Conservation (phyloP, 306 rosid genomes). For the Rosa persica region DNA sequence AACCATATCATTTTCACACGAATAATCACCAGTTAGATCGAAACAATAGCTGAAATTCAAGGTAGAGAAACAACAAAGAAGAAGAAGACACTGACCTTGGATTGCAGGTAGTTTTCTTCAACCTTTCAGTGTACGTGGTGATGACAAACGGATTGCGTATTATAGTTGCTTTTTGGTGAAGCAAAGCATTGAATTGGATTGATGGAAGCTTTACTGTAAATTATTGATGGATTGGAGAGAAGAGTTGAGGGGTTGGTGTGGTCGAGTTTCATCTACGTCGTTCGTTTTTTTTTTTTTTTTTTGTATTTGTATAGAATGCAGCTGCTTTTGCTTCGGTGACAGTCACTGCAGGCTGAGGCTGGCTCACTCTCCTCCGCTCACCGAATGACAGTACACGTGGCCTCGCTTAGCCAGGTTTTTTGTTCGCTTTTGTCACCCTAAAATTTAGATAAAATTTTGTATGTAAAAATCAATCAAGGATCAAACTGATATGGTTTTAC, state of each 20-base stretch:
- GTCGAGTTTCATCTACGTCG: slow-evolving; percentile 3
- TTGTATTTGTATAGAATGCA: not conserved
- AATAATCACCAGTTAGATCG: not conserved
- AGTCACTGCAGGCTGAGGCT: not conserved
- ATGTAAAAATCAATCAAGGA: not conserved
- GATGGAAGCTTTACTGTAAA: not conserved
- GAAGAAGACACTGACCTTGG: slow-evolving; percentile 9
- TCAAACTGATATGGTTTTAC: not conserved
- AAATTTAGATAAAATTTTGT: too few species aligned
- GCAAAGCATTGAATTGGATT: not conserved
- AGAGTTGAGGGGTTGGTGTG: not conserved
- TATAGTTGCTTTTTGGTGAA: not conserved
- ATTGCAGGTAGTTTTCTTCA: not conserved
- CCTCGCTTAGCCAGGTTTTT: not conserved
- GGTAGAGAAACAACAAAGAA: not conserved
- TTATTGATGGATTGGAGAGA: not conserved
- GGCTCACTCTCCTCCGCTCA: not conserved
- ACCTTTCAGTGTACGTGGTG: not conserved
- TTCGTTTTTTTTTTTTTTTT: not conserved
- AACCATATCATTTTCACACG: not conserved
- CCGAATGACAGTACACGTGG: not conserved
- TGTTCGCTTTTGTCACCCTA: not conserved
- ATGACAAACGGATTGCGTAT: not conserved
- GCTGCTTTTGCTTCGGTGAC: not conserved
- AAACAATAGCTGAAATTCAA: not conserved